Percentiles rank a stretch among this genome's conserved stretches.
Conservation (phyloP, 208 protist species). For the Trypanosoma brucei region DNA sequence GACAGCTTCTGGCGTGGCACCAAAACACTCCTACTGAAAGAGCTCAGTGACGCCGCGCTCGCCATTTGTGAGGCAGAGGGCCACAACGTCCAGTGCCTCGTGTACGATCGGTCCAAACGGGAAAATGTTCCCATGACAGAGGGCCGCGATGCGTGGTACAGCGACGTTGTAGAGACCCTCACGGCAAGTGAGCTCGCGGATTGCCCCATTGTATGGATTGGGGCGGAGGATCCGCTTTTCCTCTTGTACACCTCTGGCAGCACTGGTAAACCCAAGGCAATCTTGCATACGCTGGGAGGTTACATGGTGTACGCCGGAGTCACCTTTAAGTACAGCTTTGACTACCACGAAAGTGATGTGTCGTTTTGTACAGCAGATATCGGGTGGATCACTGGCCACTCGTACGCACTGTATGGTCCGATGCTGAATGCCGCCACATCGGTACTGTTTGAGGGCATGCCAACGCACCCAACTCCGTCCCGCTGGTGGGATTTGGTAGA, state of each 20-base stretch:
- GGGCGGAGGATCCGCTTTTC: constrained; percentile 95
- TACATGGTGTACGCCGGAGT: constrained; percentile 93
- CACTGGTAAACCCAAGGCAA: constrained; percentile 97
- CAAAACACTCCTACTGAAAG: constrained; percentile 90
- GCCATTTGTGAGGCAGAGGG: constrained; percentile 27
- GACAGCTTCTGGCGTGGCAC: constrained; percentile 76
- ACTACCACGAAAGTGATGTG: constrained; percentile 94
- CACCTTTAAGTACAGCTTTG: constrained; percentile 94
- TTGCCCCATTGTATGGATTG: constrained; percentile 87
- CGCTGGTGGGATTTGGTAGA: constrained; percentile 94
- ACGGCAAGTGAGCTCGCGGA: constrained; percentile 28
- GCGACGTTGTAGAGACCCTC: constrained; percentile 39
- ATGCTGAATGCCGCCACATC: constrained; percentile 93
- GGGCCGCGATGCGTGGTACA: constrained; percentile 70
- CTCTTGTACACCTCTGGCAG: constrained; percentile 97
- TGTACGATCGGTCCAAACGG: constrained; percentile 45
- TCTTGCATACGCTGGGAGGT: constrained; percentile 91
- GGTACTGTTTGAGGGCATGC: constrained; percentile 94
- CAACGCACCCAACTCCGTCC: constrained; percentile 82
- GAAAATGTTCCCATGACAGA: constrained; percentile 48
- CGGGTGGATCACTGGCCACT: constrained; percentile 97
- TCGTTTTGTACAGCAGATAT: constrained; percentile 91
- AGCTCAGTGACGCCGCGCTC: constrained; percentile 77
- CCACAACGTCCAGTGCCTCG: constrained; percentile 35
- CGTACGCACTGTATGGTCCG: constrained; percentile 98